Conservation (phyloP, 495 filamentous ascomycete genomes). For the Trypethelium eluteriae region DNA sequence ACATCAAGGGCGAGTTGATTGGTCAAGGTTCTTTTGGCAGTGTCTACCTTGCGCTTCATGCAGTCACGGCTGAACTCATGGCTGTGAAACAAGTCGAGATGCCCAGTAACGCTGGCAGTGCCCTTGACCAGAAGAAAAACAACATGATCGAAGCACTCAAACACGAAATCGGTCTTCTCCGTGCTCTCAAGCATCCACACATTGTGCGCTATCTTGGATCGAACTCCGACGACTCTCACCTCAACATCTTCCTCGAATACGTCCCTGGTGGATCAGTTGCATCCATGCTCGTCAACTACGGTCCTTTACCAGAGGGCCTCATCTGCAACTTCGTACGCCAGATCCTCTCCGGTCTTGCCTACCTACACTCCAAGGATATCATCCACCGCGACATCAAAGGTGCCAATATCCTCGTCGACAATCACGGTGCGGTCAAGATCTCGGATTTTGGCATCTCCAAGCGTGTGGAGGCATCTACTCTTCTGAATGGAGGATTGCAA, state of each 20-base stretch:
- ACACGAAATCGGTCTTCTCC: conserved; percentile 87
- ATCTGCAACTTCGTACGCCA: conserved; percentile 96
- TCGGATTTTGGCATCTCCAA: conserved; percentile 99
- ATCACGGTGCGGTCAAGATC: conserved; percentile 98
- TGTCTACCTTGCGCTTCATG: conserved; percentile 93
- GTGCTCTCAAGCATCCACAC: conserved; percentile 90
- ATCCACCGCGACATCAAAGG: conserved; percentile 99
- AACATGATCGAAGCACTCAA: conserved; percentile 96
- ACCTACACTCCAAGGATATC: conserved; percentile 89
- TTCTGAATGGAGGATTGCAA: conserved; percentile 35
- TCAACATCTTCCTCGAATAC: conserved; percentile 99
- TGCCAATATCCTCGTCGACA: conserved; percentile 97
- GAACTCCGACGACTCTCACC: conserved; percentile 77
- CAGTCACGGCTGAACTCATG: conserved; percentile 94
- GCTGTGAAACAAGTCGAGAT: conserved; percentile 98
- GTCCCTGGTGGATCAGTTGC: conserved; percentile 96
- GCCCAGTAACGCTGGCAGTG: conserved; percentile 69
- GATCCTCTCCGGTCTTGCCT: conserved; percentile 89
- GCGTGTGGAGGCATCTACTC: conserved; percentile 75
- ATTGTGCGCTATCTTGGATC: conserved; percentile 98
- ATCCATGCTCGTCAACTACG: conserved; percentile 96
- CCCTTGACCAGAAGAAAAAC: conserved; percentile 83
- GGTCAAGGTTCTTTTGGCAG: conserved; percentile 95
- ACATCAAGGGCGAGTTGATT: conserved; percentile 98
- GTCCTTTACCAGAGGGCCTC: conserved; percentile 83